phyloP scores from a whole-genome alignment of 805 yeast species.

The Hanseniaspora vineae region DNA sequence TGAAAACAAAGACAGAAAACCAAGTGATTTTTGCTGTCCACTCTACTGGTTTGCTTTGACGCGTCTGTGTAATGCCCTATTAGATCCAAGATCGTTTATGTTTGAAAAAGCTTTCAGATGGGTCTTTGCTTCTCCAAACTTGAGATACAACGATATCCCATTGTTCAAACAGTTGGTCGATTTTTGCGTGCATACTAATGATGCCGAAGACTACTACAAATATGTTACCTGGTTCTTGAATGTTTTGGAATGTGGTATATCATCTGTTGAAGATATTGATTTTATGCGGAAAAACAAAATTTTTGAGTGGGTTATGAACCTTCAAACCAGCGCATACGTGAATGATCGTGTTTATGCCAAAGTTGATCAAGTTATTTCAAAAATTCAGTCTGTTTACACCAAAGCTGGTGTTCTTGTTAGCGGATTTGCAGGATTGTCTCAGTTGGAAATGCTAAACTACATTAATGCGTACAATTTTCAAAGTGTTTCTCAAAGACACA shows the following conservation, averaged over 20 bases:
- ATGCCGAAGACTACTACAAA: slow-evolving; percentile 38
- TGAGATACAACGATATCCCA: slow-evolving; percentile 33
- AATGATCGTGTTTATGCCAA: slow-evolving; percentile 27
- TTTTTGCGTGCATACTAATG: slow-evolving; percentile 20
- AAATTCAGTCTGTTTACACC: slow-evolving; percentile 36
- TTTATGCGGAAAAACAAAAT: slow-evolving; percentile 40
- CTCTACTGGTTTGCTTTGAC: slow-evolving; percentile 44
- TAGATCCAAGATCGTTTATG: slow-evolving; percentile 59
- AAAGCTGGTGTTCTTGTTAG: slow-evolving; percentile 49
- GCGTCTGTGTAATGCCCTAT: slow-evolving; percentile 40
- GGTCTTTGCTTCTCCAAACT: slow-evolving; percentile 35
- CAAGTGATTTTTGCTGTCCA: slow-evolving; percentile 25
- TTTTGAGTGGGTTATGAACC: slow-evolving; percentile 54
- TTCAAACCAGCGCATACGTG: slow-evolving; percentile 39
- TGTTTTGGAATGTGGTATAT: slow-evolving; percentile 34
- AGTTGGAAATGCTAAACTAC: slow-evolving; percentile 23
- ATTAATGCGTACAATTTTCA: slow-evolving; percentile 6
- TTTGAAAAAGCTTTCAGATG: slow-evolving; percentile 61
- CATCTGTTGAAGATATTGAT: slow-evolving; percentile 37
- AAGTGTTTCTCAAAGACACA: slow-evolving; percentile 4
- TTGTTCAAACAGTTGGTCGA: slow-evolving; percentile 24
- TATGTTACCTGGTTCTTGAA: slow-evolving; percentile 58
- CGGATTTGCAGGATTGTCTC: slow-evolving; percentile 36
- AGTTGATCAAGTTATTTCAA: slow-evolving; percentile 31
- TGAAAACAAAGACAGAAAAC: slow-evolving; percentile 8